A percentile compares a stretch with the other conserved stretches of the same genome.
Conservation (phyloP, 495 filamentous ascomycete species). For the Sphaerosporella brunnea region DNA sequence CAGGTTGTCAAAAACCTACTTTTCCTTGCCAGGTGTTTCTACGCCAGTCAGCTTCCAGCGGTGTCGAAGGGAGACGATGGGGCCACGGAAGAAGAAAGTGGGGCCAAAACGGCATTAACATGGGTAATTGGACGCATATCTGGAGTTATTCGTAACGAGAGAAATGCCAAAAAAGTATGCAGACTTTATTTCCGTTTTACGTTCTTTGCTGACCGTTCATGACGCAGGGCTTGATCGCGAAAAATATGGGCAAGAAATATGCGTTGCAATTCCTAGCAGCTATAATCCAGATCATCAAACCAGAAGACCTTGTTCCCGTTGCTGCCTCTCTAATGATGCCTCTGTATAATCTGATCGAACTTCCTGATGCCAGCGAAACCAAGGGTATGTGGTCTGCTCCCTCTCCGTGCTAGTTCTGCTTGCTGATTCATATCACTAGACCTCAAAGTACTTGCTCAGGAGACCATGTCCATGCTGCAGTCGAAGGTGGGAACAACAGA, state of each 20-base stretch:
- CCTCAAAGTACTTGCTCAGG: conserved; percentile 48
- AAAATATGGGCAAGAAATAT: conserved; percentile 40
- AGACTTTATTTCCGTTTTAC: too few species aligned
- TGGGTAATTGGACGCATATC: conserved; percentile 62
- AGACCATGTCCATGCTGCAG: conserved; percentile 58
- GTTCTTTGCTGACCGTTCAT: conserved; percentile 18
- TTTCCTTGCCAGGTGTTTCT: conserved; percentile 54
- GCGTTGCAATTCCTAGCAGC: conserved; percentile 54
- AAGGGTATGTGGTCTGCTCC: conserved; percentile 10
- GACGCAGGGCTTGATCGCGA: conserved; percentile 32
- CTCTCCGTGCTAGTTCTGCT: conserved; percentile 36
- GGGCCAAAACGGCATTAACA: conserved; percentile 36
- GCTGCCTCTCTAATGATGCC: conserved; percentile 52
- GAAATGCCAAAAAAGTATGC: conserved; percentile 39
- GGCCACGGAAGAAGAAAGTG: conserved; percentile 15
- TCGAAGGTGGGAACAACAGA: conserved; percentile 64
- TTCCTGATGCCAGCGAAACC: conserved; percentile 30
- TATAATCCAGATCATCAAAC: conserved; percentile 39
- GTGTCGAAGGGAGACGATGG: conserved; percentile 20
- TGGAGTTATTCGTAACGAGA: conserved; percentile 60
- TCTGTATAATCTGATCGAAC: conserved; percentile 66
- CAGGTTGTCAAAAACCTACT: conserved; percentile 60
- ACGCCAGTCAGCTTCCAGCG: conserved; percentile 42
- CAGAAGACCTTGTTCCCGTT: conserved; percentile 39
- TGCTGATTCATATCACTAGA: conserved; percentile 51